These are phyloP conservation scores for Kalanchoe fedtschenkoi DNA, from an alignment of 164 flowering plant genomes.

Conservation along the genomic window DNA sequence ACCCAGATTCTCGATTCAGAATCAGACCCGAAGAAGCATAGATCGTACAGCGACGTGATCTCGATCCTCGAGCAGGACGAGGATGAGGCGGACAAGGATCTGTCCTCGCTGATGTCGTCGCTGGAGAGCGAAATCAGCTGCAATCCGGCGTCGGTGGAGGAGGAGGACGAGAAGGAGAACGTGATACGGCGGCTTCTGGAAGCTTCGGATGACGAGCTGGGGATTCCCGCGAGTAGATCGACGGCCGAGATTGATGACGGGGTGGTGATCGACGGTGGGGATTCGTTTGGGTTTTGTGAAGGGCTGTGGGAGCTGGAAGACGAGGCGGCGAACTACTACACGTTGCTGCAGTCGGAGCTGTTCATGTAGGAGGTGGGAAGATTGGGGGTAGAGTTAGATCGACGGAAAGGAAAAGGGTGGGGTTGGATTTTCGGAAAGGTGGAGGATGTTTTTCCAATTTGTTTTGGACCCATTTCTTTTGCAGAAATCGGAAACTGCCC, in stretches of 20 bases:
- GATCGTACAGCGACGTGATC: background rate
- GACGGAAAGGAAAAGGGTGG: background rate
- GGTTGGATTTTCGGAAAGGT: background rate
- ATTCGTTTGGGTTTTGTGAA: conserved; percentile 9
- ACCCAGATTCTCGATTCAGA: background rate
- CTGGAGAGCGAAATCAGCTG: background rate
- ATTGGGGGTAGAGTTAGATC: conserved; percentile 12
- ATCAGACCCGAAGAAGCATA: background rate
- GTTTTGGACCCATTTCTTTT: conserved; percentile 14
- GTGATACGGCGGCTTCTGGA: conserved; percentile 2
- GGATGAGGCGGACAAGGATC: background rate
- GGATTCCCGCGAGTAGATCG: background rate
- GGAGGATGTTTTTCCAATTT: conserved; percentile 12
- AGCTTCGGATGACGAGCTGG: conserved; percentile 4
- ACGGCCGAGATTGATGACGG: background rate
- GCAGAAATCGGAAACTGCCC: background rate
- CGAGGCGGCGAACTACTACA: conserved; percentile 45
- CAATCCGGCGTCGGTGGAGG: background rate
- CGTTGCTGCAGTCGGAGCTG: conserved; percentile 46
- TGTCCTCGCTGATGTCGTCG: background rate
- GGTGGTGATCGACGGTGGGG: conserved; percentile 10
- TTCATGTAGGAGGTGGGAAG: conserved; percentile 23
- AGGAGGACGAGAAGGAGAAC: background rate
- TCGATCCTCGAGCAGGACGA: conserved; percentile 1
- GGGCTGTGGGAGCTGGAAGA: conserved; percentile 59